Base-by-base conservation (phyloP, 164 flowering plant genomes). In the Vitis riparia region DNA sequence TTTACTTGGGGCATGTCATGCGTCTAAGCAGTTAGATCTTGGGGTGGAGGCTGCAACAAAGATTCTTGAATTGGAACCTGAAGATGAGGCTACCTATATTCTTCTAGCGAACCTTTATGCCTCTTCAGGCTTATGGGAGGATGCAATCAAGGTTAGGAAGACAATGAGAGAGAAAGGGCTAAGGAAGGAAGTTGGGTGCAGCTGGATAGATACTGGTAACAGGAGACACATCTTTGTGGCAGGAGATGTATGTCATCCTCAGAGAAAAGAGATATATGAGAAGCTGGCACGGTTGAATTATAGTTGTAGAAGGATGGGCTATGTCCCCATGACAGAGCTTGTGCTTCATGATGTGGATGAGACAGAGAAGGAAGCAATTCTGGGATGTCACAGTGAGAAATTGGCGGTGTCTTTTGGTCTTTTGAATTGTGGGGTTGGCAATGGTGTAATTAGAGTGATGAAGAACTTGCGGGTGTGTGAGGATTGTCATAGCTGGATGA, bases 401-500 rank as follows among this genome's bases (percentile, higher is more conserved):
- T 52, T 80, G 60, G 83, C 83, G 1, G 80, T 77, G 14, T 73
- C 75, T 1, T 80, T 80, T 16, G 73, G 78, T 47, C 69, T 79
- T 11, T 68, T 80, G 37, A 71, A 65, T 17, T 63, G 47, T 44
- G 65, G 62, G 60, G 51, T 13, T 8, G 66, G 60, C 56, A 76
- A 65, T 55, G 72, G 61, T 49, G 62, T 70, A 23, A 77, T 80
- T 56, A 68, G 80, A 71, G 83, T 80, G 58, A 74, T 80, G 5
- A 80, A 77, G 68, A 80, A 80, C 50, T 70, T 80, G 17, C 32
- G 80, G 59, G 66, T 76, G 13, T 80, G 80, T 63, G 71, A 70
- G 13, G 80, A 80, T 71, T 80, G 83, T 51, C 83, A 80, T 64
- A 68, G 71, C 55, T 76, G 78, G 79, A 77, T 80, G 80, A 80